Base-by-base conservation (phyloP, 2,329 filamentous ascomycete genomes). In the Mariannaea elegans region DNA sequence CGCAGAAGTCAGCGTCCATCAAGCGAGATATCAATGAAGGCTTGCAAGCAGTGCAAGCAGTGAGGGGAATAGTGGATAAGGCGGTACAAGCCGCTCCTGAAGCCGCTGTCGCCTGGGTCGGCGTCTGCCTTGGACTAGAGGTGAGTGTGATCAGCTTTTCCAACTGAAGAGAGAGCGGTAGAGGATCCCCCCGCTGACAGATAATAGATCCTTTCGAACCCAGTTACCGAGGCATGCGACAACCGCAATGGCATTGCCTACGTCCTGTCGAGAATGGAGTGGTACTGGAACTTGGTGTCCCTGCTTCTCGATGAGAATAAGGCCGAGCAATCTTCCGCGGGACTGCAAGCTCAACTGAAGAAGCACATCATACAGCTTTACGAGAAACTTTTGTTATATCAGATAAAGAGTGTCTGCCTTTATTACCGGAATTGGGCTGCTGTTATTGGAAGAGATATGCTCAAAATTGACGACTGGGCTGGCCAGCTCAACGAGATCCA, bases 321-420 rank as follows among this genome's bases (percentile, higher is more conserved):
- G 23, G 52, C 41, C 29, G 53, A 50, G 18, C 16, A 73, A 32
- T 59, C 61, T 13, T 42, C 47, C 10, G 6, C 54, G 16, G 32
- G 21, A n/a, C 36, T 75, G 13, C 54, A 61, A 38, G 14, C 5
- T n/a, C 47, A 70, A 23, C 51, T 79, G 4, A 64, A 76, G 50
- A 56, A 65, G 5, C 49, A 53, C 2, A 66, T 80, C n/a, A 39
- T 75, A 12, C 36, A 69, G 10, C 74, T 81, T 14, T 82, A 79
- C 61, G 64, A 75, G 55, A 70, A 66, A 42, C 71, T 81, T n/a
- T 72, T 81, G 6, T 44, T 64, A 1, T 81, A 78, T 65, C 72
- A 77, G 65, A 79, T 81, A 62, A 78, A 75, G 58, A 81, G 76
- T 48, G 64, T 77, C 24, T 76, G 69, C 45, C 72, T 68, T 3